Conservation (phyloP, 1,284 basidiomycete genomes). For the Ceratobasidium theobromae region DNA sequence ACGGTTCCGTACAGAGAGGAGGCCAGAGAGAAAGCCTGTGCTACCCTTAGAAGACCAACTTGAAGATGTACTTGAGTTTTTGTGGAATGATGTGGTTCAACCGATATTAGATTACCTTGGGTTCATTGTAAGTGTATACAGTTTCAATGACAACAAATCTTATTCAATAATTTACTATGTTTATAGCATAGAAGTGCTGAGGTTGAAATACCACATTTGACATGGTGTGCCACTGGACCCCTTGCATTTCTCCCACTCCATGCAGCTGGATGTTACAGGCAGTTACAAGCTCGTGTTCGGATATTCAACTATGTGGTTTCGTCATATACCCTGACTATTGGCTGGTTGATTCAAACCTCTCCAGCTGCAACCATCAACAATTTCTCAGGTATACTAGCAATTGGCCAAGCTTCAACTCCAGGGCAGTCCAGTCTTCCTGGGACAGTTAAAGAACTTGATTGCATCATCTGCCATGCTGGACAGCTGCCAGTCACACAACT, state of each 20-base stretch:
- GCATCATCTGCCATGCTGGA: not conserved
- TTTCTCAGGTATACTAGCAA: not conserved
- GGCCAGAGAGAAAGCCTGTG: not conserved
- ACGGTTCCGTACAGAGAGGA: not conserved
- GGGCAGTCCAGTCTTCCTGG: not conserved
- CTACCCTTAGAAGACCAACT: not conserved
- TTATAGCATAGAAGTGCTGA: not conserved
- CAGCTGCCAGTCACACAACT: not conserved
- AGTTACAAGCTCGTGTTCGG: not conserved
- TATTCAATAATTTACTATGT: not conserved
- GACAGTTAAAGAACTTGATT: not conserved
- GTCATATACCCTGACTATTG: conserved; percentile 4
- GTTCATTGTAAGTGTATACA: not conserved
- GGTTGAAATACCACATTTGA: not conserved
- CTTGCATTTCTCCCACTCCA: conserved; percentile 6
- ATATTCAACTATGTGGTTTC: conserved; percentile 6
- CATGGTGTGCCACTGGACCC: conserved; percentile 6
- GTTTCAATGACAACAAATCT: not conserved
- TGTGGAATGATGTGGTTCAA: conserved; percentile 7
- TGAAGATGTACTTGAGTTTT: not conserved
- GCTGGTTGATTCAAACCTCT: not conserved
- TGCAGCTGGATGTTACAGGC: conserved; percentile 3
- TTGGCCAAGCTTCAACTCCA: not conserved
- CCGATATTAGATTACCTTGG: conserved; percentile 3
- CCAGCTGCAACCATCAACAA: not conserved